Evolutionary conservation across 352 stramenopile species (phyloP).

Genomic region (Phytophthora hybrid): DNA sequence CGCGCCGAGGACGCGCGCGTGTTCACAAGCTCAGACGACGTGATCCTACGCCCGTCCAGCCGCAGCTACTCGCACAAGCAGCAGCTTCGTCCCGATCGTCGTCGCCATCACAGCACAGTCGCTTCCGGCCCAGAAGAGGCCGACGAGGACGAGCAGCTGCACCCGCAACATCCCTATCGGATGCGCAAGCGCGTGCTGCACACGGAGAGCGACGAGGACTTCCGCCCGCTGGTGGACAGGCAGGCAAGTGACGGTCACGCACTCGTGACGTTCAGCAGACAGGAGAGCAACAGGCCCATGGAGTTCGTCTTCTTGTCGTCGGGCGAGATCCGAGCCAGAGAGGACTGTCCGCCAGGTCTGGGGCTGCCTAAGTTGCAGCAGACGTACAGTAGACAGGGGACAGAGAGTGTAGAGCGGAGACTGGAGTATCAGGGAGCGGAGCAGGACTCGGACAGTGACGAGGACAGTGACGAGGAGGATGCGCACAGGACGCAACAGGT

Average conservation of each 20-base stretch:
- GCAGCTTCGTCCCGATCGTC: neutral
- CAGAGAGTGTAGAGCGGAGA: neutral
- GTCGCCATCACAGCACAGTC: neutral
- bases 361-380: constrained; percentile 41
- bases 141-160: constrained; percentile 40
- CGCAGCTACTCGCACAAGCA: constrained; percentile 8
- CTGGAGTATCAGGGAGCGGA: constrained; percentile 9
- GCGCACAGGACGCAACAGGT: neutral
- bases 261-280: neutral
- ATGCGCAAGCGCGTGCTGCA: constrained; percentile 44
- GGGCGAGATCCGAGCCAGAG: constrained; percentile 64
- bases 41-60: constrained; percentile 42
- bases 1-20: constrained; percentile 67
- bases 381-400: neutral
- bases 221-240: neutral
- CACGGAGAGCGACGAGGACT: neutral
- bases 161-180: constrained; percentile 51
- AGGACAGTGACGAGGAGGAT: constrained; percentile 6
- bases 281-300: constrained; percentile 43
- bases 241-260: neutral
- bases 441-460: neutral
- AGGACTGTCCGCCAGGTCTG: constrained; percentile 64
- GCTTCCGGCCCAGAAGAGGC: neutral
- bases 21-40: constrained; percentile 70
- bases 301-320: constrained; percentile 71